Conservation (phyloP, 805 yeast genomes). For the Monosporozyma solicola region DNA sequence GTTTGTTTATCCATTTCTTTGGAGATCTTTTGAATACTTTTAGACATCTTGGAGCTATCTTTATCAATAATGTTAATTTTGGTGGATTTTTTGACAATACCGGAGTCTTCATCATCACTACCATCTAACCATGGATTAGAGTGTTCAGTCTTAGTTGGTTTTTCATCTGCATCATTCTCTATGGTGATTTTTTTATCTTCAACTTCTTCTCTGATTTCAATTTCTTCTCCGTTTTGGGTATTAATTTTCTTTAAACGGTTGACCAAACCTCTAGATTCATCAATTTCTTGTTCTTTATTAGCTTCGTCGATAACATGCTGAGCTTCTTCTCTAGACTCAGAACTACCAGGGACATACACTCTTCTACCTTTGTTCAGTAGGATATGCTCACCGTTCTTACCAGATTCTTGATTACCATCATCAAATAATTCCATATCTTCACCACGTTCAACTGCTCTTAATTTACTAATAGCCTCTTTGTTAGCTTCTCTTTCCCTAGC, state of each 20-base stretch:
- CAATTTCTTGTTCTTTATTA: slow-evolving; percentile 40
- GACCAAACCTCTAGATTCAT: slow-evolving; percentile 39
- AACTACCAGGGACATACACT: slow-evolving; percentile 55
- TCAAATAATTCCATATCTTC: slow-evolving; percentile 31
- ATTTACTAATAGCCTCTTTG: slow-evolving; percentile 39
- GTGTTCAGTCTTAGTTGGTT: slow-evolving; percentile 17
- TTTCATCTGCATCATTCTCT: not conserved
- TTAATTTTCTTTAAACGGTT: slow-evolving; percentile 30
- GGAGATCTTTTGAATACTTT: slow-evolving; percentile 38
- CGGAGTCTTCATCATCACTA: slow-evolving; percentile 22
- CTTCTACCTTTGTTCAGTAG: slow-evolving; percentile 69
- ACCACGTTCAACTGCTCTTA: slow-evolving; percentile 43
- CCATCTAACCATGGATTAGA: slow-evolving; percentile 45
- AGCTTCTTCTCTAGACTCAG: slow-evolving; percentile 23
- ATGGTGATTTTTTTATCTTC: slow-evolving; percentile 6
- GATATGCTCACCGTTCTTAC: slow-evolving; percentile 37
- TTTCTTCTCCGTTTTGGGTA: slow-evolving; percentile 2
- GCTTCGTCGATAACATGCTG: slow-evolving; percentile 31
- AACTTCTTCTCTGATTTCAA: slow-evolving; percentile 6
- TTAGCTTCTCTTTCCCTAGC: slow-evolving; percentile 56
- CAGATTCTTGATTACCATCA: slow-evolving; percentile 29
- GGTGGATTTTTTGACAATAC: slow-evolving; percentile 32
- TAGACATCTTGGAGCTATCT: slow-evolving; percentile 41
- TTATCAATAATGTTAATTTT: slow-evolving; percentile 42
- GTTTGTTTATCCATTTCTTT: slow-evolving; percentile 21